Evolutionary conservation across 768 basidiomycete genomes (phyloP), one percentile per base, ranked within the genome.

Genomic region (Psilocybe cyanescens): DNA sequence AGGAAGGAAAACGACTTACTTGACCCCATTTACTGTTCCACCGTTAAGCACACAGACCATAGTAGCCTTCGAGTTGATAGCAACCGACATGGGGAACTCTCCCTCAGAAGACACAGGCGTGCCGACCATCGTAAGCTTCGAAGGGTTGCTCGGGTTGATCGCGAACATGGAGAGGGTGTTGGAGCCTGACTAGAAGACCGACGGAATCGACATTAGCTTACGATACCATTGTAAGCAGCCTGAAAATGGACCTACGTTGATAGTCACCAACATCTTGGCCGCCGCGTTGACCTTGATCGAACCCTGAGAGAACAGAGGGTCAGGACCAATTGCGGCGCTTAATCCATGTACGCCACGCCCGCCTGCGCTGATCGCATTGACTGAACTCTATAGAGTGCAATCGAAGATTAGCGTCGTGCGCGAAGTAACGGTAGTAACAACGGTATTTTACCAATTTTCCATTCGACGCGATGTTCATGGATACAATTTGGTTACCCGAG

Each of bases 31-130:
- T 35, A 77, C 64, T 12, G 68, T 69, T 12, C 82, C 81, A 30
- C 81, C 78, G 67, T 82, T 83, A 33, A 81, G 71, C 2, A 74
- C 73, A 61, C 79, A 81, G 29, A 78, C 71, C 55, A 67, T 63
- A 2, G 59, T 62, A 9, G 65, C 73, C 44, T 70, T 67, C 14
- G 47, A 47, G 59, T 76, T 78, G 57, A 79, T 70, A 8, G 78
- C 74, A 8, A 80, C 64, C 0, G 82, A 80, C 59, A 85, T 72
- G 14, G 83, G 83, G 75, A 84, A 84, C 56, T 85, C 79, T 14
- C 84, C 83, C 3, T 77, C 79, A 12, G 73, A 77, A 16, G 75
- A 72, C 1, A 79, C 74, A 6, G 83, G 82, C 37, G 72, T 69
- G 1, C 83, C 83, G 35, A 83, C 71, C 75, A 79, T 74, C 9